These are phyloP conservation scores for Rubia occidens DNA, from an alignment of 305 asterid genomes.

Conservation along the genomic window DNA sequence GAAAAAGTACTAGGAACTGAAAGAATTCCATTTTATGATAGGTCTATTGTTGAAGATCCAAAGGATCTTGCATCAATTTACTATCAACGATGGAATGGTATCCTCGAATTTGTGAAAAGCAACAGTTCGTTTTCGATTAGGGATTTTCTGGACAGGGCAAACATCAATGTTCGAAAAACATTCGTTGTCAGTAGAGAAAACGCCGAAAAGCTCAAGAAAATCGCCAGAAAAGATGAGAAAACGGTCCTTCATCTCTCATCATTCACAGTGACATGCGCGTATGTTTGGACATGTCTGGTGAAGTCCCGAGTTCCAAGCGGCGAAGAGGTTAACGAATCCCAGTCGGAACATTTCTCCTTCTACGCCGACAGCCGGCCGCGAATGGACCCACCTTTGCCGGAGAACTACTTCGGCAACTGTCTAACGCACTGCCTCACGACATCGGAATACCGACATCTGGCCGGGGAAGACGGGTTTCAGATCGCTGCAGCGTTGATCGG, in stretches of 20 bases:
- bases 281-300: constrained; percentile 6
- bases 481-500: constrained; percentile 16
- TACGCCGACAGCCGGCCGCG: constrained; percentile 20
- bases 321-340: constrained; percentile 11
- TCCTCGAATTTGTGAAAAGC: not conserved
- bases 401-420: constrained; percentile 27
- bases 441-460: constrained; percentile 10
- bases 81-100: not conserved
- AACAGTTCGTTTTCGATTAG: constrained; percentile 1
- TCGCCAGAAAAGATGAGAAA: constrained; percentile 19
- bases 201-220: constrained; percentile 24
- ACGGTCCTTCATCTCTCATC: constrained; percentile 26
- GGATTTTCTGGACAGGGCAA: constrained; percentile 8
- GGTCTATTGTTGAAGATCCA: constrained; percentile 11
- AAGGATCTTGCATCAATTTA: not conserved
- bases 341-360: constrained; percentile 6
- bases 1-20: not conserved
- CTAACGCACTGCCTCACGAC: constrained; percentile 9
- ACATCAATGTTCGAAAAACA: constrained; percentile 30
- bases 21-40: constrained; percentile 9
- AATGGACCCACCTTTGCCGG: constrained; percentile 19
- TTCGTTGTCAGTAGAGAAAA: constrained; percentile 17
- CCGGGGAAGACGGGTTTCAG: constrained; percentile 20
- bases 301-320: not conserved
- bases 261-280: constrained; percentile 22